Conservation (phyloP, 1,284 basidiomycete genomes). For the Marasmius fiardii region DNA sequence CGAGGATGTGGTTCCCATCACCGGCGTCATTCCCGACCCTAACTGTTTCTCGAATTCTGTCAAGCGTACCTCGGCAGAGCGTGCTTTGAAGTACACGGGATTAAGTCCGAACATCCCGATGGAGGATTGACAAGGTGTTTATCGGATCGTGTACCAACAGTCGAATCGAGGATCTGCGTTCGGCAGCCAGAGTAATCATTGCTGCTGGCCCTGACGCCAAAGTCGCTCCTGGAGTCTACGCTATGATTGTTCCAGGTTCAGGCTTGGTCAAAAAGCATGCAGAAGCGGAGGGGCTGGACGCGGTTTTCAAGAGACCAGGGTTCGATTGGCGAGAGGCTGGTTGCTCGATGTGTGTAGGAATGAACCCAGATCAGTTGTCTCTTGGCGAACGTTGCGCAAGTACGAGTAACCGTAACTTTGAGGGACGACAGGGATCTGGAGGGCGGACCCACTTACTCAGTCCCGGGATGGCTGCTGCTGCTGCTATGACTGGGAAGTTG, state of each 20-base stretch:
- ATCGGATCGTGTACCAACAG: slow-evolving; percentile 97
- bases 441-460: slow-evolving; percentile 92
- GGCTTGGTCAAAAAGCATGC: slow-evolving; percentile 94
- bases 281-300: slow-evolving; percentile 90
- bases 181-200: slow-evolving; percentile 82
- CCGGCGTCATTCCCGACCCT: slow-evolving; percentile 83
- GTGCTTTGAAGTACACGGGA: slow-evolving; percentile 91
- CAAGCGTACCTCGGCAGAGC: slow-evolving; percentile 74
- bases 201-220: slow-evolving; percentile 76
- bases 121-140: slow-evolving; percentile 93
- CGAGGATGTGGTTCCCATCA: slow-evolving; percentile 90
- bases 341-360: slow-evolving; percentile 97
- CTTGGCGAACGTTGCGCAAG: slow-evolving; percentile 93
- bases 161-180: slow-evolving; percentile 92
- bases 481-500: slow-evolving; percentile 86
- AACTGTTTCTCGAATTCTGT: slow-evolving; percentile 60
- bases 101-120: slow-evolving; percentile 80
- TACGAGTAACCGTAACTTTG: slow-evolving; percentile 97
- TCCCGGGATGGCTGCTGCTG: slow-evolving; percentile 95
- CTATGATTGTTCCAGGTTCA: slow-evolving; percentile 96
- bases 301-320: slow-evolving; percentile 89
- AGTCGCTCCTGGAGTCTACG: slow-evolving; percentile 78
- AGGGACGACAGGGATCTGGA: slow-evolving; percentile 89
- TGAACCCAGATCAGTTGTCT: slow-evolving; percentile 94
- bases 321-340: slow-evolving; percentile 98